Evolutionary conservation across 2,329 filamentous ascomycete species (phyloP).

Genomic region (Trichoderma gracile): DNA sequence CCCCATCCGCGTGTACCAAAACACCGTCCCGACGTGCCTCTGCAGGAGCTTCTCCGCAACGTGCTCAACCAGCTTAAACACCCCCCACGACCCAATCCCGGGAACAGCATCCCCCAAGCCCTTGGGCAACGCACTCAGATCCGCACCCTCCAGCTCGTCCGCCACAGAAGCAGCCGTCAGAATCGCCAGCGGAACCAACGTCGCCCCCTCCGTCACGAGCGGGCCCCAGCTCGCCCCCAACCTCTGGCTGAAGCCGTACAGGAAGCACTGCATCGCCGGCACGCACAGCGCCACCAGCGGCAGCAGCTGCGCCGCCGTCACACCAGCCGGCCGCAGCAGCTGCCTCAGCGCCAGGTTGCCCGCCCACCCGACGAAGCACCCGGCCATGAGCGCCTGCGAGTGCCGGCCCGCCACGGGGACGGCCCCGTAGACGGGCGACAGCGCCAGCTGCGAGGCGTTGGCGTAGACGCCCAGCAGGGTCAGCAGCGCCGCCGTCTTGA

Average conservation of each 20-base stretch:
- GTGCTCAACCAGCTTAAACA: slow-evolving; percentile 58
- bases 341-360: slow-evolving; percentile 57
- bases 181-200: slow-evolving; percentile 68
- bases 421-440: slow-evolving; percentile 86
- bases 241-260: slow-evolving; percentile 65
- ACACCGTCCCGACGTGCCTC: slow-evolving; percentile 58
- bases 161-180: slow-evolving; percentile 65
- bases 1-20: slow-evolving; percentile 69
- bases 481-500: slow-evolving; percentile 36
- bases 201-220: slow-evolving; percentile 69
- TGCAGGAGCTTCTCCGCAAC: slow-evolving; percentile 45
- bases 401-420: slow-evolving; percentile 77
- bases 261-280: slow-evolving; percentile 69
- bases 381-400: slow-evolving; percentile 62
- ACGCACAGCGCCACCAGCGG: slow-evolving; percentile 75
- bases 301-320: slow-evolving; percentile 53
- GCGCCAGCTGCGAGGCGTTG: slow-evolving; percentile 69
- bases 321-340: slow-evolving; percentile 48
- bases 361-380: slow-evolving; percentile 71
- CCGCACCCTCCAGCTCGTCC: slow-evolving; percentile 62
- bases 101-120: slow-evolving; percentile 64
- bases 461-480: slow-evolving; percentile 58
- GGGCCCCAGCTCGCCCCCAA: slow-evolving; percentile 74
- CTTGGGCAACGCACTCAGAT: slow-evolving; percentile 55
- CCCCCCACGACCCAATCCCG: slow-evolving; percentile 64